Base-by-base conservation (phyloP, 768 basidiomycete species). In the Suillus sp. region DNA sequence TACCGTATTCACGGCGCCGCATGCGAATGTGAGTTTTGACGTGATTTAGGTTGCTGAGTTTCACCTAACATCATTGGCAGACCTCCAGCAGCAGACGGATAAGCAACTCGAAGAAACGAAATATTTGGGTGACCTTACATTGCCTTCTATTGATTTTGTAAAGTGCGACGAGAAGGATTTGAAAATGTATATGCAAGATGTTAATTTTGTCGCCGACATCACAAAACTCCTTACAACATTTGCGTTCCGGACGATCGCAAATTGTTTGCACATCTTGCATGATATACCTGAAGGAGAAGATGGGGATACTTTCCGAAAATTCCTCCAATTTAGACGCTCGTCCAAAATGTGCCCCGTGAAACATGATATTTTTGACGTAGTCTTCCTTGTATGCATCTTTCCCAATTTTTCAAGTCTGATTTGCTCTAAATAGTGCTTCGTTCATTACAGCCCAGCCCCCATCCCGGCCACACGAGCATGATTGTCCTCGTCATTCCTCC, bases 131-230 rank as follows among this genome's bases (percentile, higher is more conserved):
- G 57, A 59, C 1, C 25, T 71, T 27, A 25, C 59, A 20, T 22
- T 68, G 2, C 55, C 61, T 0, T 64, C 63, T 20, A 35, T 48
- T 1, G 5, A 20, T 2, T 27, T 10, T 3, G n/a, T 13, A 10
- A 10, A 1, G 1, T 18, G 54, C 25, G 60, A 56, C 40, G 37
- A 61, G 13, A 20, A 27, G 0, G 59, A 63, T 47, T 18, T 27
- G 5, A 7, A 8, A 5, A 62, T 65, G 11, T 30, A 35, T 14
- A 1, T 7, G 4, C 47, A 18, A 59, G 30, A 11, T 14, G 32
- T 63, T 37, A 55, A 43, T 32, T 10, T 32, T 9, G 63, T 62
- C 13, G 55, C 42, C 13, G 63, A 68, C 38, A 14, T 68, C 42
- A 62, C 60, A 13, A 59, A 22, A 25, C 60, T 61, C 47, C 10